A percentile compares a stretch with the other conserved stretches of the same genome.
Evolutionary conservation across 2,329 filamentous ascomycete species (phyloP).

Genomic region (Botrytis pseudocinerea): DNA sequence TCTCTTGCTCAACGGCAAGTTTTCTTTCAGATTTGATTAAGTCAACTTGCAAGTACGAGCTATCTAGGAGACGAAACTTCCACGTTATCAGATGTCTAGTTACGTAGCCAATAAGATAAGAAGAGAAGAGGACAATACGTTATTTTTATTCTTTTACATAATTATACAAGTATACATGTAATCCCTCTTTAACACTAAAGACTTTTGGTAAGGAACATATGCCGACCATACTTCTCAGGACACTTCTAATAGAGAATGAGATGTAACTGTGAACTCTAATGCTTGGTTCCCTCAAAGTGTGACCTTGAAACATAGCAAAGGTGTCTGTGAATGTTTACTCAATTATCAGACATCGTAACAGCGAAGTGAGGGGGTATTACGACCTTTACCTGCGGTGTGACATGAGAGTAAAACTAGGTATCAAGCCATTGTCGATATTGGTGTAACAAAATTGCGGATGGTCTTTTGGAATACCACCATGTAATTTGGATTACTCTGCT

Average conservation of each 20-base stretch:
- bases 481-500: background rate
- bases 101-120: background rate
- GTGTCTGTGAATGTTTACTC: background rate
- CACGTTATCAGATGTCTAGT: background rate
- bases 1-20: background rate
- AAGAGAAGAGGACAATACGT: rapidly evolving
- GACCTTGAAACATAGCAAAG: background rate
- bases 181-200: background rate
- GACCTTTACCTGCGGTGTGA: background rate
- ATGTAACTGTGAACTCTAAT: background rate
- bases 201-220: background rate
- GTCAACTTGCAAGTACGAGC: background rate
- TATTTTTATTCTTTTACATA: background rate
- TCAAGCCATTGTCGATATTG: background rate
- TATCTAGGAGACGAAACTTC: background rate
- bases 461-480: background rate
- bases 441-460: rapidly evolving
- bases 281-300: background rate
- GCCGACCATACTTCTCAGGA: background rate
- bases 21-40: background rate
- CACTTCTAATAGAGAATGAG: background rate
- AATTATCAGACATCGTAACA: background rate
- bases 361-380: background rate
- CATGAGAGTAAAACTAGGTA: background rate
- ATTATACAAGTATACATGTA: background rate